phyloP scores from a whole-genome alignment of 805 yeast species.

The Saccharomyces mikatae region DNA sequence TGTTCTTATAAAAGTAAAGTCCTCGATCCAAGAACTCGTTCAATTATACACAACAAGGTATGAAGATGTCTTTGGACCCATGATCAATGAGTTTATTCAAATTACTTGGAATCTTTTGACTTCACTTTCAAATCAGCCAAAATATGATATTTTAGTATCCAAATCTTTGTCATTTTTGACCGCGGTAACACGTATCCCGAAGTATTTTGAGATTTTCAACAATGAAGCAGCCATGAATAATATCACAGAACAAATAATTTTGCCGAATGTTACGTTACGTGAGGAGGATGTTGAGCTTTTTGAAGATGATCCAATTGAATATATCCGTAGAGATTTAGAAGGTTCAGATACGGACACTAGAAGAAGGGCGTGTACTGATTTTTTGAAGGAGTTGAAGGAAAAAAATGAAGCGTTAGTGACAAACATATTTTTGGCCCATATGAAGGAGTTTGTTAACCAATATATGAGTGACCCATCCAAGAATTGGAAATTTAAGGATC shows the following conservation, averaged over 20 bases:
- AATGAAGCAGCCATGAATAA: constrained; percentile 58
- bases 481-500: constrained; percentile 81
- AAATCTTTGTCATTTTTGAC: constrained; percentile 76
- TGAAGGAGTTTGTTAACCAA: constrained; percentile 53
- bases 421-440: constrained; percentile 61
- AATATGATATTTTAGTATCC: constrained; percentile 77
- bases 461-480: constrained; percentile 36
- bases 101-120: constrained; percentile 73
- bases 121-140: constrained; percentile 57
- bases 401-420: constrained; percentile 71
- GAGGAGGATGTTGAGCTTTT: constrained; percentile 85
- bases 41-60: constrained; percentile 84
- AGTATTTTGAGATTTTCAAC: constrained; percentile 58
- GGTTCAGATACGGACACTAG: constrained; percentile 92
- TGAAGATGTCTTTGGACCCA: constrained; percentile 80
- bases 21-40: constrained; percentile 76
- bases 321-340: constrained; percentile 85
- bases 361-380: constrained; percentile 87
- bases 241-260: constrained; percentile 70
- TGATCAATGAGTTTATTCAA: constrained; percentile 70
- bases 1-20: constrained; percentile 59
- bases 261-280: constrained; percentile 82
- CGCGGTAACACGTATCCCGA: constrained; percentile 64
- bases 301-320: constrained; percentile 95
- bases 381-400: constrained; percentile 76